Evolutionary conservation across 805 yeast genomes (phyloP).

Genomic region (Candida loeiensis): DNA sequence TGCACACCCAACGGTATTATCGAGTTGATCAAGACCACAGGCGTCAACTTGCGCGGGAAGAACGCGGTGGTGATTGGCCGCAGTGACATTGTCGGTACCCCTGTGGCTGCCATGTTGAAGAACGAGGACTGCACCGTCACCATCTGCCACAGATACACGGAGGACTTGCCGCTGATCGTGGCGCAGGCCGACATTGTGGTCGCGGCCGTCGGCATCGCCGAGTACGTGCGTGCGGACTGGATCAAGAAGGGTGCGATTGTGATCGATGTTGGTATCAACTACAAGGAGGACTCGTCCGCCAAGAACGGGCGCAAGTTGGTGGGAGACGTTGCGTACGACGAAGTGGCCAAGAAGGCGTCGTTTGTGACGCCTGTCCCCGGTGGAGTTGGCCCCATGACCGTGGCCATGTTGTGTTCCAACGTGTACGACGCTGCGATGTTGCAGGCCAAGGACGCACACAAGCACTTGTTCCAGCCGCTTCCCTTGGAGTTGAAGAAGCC

Average conservation of each 20-base stretch:
- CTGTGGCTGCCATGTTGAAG: constrained; percentile 80
- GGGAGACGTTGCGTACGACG: constrained; percentile 89
- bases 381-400: constrained; percentile 99
- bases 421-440: constrained; percentile 76
- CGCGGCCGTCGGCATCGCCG: constrained; percentile 87
- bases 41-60: constrained; percentile 68
- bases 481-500: constrained; percentile 52
- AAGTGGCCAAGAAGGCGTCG: constrained; percentile 59
- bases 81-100: constrained; percentile 94
- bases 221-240: constrained; percentile 83
- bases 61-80: constrained; percentile 91
- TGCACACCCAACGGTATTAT: constrained; percentile 96
- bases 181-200: constrained; percentile 80
- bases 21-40: constrained; percentile 68
- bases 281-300: constrained; percentile 67
- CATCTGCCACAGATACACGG: constrained; percentile 72
- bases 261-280: constrained; percentile 94
- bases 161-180: constrained; percentile 53
- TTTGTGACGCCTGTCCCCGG: constrained; percentile 96
- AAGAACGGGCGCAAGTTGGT: constrained; percentile 80
- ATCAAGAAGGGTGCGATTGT: constrained; percentile 80
- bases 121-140: constrained; percentile 86
- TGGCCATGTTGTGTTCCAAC: constrained; percentile 88
- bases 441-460: constrained; percentile 45
- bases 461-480: constrained; percentile 51